Percentiles rank a stretch among this genome's conserved stretches.
Conservation (phyloP, 116 monocot species). For the Phalaenopsis hybrid region DNA sequence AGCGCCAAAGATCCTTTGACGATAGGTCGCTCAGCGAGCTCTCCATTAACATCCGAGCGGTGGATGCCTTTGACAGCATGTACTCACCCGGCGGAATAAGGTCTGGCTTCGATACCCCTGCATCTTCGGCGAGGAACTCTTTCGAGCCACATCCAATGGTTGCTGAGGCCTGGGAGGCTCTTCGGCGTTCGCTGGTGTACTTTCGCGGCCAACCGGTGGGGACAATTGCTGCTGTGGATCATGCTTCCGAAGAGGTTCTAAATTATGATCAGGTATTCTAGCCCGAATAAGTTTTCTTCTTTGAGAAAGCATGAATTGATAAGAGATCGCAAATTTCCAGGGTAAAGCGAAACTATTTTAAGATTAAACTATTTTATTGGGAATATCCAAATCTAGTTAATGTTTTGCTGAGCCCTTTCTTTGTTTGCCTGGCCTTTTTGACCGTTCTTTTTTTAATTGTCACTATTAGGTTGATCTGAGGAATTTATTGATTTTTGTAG, state of each 20-base stretch:
- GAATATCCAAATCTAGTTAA: not conserved
- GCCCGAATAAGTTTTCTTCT: not conserved
- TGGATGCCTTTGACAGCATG: constrained; percentile 31
- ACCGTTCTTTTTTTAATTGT: not conserved
- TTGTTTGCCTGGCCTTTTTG: not conserved
- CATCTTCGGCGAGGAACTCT: constrained; percentile 21
- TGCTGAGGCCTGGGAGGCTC: constrained; percentile 50
- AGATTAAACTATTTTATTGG: not conserved
- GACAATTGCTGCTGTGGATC: constrained; percentile 50
- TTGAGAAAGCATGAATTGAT: not conserved
- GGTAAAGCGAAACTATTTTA: too few relatives aligned
- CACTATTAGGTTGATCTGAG: too few relatives aligned
- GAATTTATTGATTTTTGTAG: too few relatives aligned
- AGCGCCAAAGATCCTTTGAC: constrained; percentile 78
- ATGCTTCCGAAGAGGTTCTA: constrained; percentile 49
- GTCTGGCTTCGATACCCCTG: constrained; percentile 37
- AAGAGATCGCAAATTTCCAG: not conserved
- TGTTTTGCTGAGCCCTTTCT: not conserved
- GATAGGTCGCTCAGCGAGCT: constrained; percentile 80
- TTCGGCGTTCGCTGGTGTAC: constrained; percentile 38
- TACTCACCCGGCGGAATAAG: constrained; percentile 38
- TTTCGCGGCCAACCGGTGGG: constrained; percentile 40
- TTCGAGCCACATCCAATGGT: constrained; percentile 63
- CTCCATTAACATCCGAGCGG: constrained; percentile 29
- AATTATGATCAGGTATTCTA: constrained; percentile 54